phyloP scores from a whole-genome alignment of 2,329 filamentous ascomycete species.

The Exserohilum rostratum region DNA sequence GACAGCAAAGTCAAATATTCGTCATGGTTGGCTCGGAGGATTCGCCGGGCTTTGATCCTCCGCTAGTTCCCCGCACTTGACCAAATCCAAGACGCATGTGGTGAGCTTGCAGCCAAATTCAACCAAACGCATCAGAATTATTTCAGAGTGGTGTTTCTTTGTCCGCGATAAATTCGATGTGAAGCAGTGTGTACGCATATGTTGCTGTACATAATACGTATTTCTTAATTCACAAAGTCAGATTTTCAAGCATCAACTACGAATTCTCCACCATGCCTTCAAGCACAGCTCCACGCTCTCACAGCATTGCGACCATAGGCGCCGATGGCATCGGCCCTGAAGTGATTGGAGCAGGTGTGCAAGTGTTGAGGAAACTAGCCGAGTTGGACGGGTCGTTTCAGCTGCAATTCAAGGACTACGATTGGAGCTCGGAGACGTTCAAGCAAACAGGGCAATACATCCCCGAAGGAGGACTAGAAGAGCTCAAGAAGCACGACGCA shows the following conservation, averaged over 20 bases:
- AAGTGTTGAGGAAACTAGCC: conserved; percentile 63
- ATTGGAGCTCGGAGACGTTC: conserved; percentile 72
- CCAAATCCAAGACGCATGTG: conserved; percentile 1
- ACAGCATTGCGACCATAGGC: conserved; percentile 59
- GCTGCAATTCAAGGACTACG: conserved; percentile 66
- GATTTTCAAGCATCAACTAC: neutral
- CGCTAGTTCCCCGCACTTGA: conserved; percentile 20
- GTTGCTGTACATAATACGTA: neutral
- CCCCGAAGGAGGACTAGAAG: conserved; percentile 64
- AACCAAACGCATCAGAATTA: neutral
- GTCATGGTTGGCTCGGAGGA: conserved; percentile 25
- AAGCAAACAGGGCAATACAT: conserved; percentile 70
- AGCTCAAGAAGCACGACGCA: conserved; percentile 65
- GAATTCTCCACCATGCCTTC: conserved; percentile 29
- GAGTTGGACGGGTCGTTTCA: conserved; percentile 62
- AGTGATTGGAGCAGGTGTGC: conserved; percentile 68
- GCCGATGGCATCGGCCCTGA: conserved; percentile 74
- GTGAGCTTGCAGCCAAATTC: neutral
- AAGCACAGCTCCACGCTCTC: conserved; percentile 25
- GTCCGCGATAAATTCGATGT: neutral
- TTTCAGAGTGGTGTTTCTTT: neutral
- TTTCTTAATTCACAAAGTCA: neutral
- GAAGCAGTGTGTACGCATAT: neutral
- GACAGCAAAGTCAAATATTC: neutral
- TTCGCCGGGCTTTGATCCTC: conserved; percentile 20